Percentiles rank a stretch among this genome's conserved stretches.
phyloP scores from a whole-genome alignment of 805 yeast genomes.

The Monosporozyma servazzii region DNA sequence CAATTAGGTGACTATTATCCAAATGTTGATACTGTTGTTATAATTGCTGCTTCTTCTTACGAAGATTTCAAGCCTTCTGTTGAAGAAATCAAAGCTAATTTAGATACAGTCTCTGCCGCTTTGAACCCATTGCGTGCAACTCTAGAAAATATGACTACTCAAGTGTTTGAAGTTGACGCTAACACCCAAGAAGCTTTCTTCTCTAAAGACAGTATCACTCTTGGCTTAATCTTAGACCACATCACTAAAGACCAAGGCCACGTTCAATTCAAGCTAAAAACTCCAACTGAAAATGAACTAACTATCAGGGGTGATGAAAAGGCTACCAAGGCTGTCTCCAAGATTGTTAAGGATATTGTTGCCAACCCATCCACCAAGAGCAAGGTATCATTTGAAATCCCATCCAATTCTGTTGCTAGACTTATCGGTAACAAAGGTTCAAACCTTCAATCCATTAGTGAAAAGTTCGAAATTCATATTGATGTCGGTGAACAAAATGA shows the following conservation, averaged over 20 bases:
- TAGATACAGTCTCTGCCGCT: constrained; percentile 45
- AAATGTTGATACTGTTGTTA: constrained; percentile 39
- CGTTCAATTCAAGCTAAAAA: constrained; percentile 41
- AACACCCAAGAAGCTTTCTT: constrained; percentile 43
- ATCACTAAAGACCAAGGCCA: constrained; percentile 30
- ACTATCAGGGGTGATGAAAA: constrained; percentile 59
- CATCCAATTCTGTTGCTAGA: constrained; percentile 60
- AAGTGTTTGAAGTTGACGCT: constrained; percentile 42
- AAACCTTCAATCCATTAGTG: constrained; percentile 55
- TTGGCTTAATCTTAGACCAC: constrained; percentile 27
- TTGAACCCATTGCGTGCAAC: constrained; percentile 51
- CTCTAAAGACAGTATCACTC: constrained; percentile 12
- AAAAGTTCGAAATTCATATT: constrained; percentile 64
- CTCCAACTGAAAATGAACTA: constrained; percentile 44
- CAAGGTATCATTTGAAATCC: constrained; percentile 46
- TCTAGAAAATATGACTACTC: constrained; percentile 44
- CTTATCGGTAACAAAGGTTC: constrained; percentile 87
- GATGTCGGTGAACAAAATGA: constrained; percentile 52
- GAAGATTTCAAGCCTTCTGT: constrained; percentile 65
- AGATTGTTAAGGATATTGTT: constrained; percentile 30
- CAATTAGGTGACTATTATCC: constrained; percentile 45
- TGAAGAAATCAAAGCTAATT: constrained; percentile 46
- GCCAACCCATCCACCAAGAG: constrained; percentile 19
- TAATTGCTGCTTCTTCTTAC: constrained; percentile 39
- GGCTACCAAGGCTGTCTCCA: constrained; percentile 40